Base-by-base conservation (phyloP, 1,284 basidiomycete species). In the Ganoderma multipileum region DNA sequence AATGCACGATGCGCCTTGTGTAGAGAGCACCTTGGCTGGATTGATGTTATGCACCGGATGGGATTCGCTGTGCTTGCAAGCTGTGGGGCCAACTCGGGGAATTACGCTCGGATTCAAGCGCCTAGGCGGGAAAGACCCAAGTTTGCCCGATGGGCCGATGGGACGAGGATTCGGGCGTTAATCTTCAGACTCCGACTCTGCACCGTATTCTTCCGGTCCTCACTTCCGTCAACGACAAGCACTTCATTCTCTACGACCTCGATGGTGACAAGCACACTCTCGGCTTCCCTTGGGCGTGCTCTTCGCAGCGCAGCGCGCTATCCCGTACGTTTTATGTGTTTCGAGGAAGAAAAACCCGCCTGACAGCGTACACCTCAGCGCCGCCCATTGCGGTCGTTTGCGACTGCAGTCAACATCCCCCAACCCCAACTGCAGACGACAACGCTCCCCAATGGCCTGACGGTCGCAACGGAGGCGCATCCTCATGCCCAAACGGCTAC, bases 401-500 rank as follows among this genome's bases (percentile, higher is more conserved):
- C 94, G 75, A 93, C 93, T 70, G 87, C 89, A 72, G 88, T 87
- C 75, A 89, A 88, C 79, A 79, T 87, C 74, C 82, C 85, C 66
- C 86, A 89, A 68, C 95, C 95, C 63, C 85, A 92, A 71, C 97
- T 96, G 61, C 90, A 96, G 82, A 89, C 95, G 72, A 92, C 95
- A 39, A 96, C 94, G 7, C 90, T 98, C 66, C 86, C 94, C 20
- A 98, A 97, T 84, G 96, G 96, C 69, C 85, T 97, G 68, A 96
- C 95, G n/a, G 90, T 96, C 73, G 94, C 95, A 52, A 96, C 95
- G 7, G 97, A 99, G 84, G 87, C 95, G 33, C 95, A 97, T 74
- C 89, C 96, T 28, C 91, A 95, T 79, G 93, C 96, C n/a, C 95
- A 97, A 83, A 99, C 97, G 16, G 97, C 97, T 20, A 99, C 97